Evolutionary conservation across 352 stramenopile genomes (phyloP).

Genomic region (Thraustotheca clavata): DNA sequence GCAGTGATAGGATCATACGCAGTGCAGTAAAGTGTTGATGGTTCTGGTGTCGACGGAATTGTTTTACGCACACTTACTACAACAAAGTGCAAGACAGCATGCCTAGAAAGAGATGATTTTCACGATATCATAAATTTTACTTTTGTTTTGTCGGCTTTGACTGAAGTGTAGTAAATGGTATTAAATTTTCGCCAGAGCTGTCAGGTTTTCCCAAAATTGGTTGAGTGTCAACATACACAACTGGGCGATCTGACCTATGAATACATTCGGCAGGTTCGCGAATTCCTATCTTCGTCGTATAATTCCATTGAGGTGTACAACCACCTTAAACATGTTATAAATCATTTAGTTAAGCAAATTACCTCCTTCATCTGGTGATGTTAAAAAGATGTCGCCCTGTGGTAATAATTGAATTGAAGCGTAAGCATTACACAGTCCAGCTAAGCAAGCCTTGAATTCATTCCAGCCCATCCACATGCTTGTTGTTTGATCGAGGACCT

Average conservation of each 20-base stretch:
- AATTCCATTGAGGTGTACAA: constrained; percentile 51
- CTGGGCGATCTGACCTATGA: constrained; percentile 31
- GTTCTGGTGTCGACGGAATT: constrained; percentile 26
- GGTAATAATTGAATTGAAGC: constrained; percentile 51
- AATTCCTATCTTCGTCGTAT: constrained; percentile 37
- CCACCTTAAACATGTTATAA: neutral
- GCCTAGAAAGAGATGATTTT: neutral
- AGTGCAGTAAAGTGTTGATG: constrained; percentile 56
- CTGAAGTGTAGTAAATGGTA: constrained; percentile 37
- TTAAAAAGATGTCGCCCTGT: constrained; percentile 55
- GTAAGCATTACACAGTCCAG: constrained; percentile 32
- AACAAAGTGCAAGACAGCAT: constrained; percentile 43
- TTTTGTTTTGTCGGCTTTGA: constrained; percentile 17
- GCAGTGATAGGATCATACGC: constrained; percentile 75
- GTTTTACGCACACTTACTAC: constrained; percentile 59
- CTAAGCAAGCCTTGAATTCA: constrained; percentile 17
- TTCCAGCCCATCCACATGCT: constrained; percentile 9
- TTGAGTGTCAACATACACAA: constrained; percentile 74
- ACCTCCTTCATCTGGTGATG: constrained; percentile 36
- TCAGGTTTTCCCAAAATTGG: constrained; percentile 41
- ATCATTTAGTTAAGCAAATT: constrained; percentile 16
- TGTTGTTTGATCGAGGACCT: constrained; percentile 7
- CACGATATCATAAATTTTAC: neutral
- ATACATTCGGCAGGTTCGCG: constrained; percentile 52
- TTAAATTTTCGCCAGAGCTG: constrained; percentile 30